phyloP scores from a whole-genome alignment of 2,329 filamentous ascomycete genomes.

The Trichophyton equinum region DNA sequence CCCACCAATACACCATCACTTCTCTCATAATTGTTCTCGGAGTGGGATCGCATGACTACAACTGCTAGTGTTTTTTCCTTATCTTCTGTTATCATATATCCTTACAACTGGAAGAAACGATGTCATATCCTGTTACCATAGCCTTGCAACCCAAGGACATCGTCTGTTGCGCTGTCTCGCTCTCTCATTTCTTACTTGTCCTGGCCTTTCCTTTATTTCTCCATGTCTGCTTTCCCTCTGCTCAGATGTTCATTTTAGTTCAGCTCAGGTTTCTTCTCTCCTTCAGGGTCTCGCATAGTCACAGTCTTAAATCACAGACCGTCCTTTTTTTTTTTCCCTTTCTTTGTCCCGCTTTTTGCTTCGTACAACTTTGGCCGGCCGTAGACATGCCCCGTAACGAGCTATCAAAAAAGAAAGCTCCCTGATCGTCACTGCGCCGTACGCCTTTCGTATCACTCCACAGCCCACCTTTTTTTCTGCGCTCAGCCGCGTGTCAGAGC shows the following conservation, averaged over 20 bases:
- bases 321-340: neutral
- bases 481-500: neutral
- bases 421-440: neutral
- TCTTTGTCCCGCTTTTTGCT: neutral
- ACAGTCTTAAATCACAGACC: neutral
- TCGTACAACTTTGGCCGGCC: neutral
- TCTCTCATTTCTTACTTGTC: neutral
- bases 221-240: neutral
- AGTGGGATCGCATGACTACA: conserved; percentile 2
- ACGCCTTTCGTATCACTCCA: neutral
- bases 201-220: neutral
- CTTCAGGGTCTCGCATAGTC: neutral
- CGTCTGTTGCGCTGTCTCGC: too few species aligned
- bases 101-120: too few species aligned
- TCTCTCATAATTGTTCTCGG: neutral
- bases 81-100: too few species aligned
- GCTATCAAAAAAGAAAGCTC: neutral
- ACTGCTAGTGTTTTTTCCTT: neutral
- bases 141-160: too few species aligned
- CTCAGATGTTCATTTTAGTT: neutral
- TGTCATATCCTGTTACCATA: too few species aligned
- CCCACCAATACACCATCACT: neutral
- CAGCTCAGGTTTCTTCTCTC: neutral
- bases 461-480: neutral
- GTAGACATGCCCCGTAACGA: neutral